A percentile compares a stretch with the other conserved stretches of the same genome.
Conservation (phyloP, 306 rosid species). For the Trifolium dubium region DNA sequence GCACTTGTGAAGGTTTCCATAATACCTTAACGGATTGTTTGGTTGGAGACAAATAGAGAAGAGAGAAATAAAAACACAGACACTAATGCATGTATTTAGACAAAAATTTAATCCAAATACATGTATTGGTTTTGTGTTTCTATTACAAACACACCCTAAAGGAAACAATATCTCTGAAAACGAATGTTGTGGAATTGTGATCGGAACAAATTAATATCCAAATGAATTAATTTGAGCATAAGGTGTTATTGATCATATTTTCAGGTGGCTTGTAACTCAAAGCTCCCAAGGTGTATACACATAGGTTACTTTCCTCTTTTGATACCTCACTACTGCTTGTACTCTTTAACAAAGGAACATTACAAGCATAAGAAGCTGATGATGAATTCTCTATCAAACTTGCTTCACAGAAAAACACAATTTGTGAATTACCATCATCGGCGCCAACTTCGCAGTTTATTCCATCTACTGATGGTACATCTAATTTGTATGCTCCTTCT, state of each 20-base stretch:
- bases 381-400: not conserved
- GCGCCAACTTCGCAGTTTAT: conserved; percentile 41
- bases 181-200: not conserved
- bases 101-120: too few relatives aligned
- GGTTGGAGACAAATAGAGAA: too few relatives aligned
- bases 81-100: too few relatives aligned
- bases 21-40: too few relatives aligned
- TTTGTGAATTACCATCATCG: not conserved
- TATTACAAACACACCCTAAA: not conserved
- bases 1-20: not conserved
- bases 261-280: conserved; percentile 15
- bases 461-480: conserved; percentile 68
- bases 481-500: conserved; percentile 62
- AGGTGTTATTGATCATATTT: conserved; percentile 2
- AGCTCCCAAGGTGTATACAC: not conserved
- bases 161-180: not conserved
- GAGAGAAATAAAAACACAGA: too few relatives aligned
- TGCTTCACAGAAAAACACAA: conserved; percentile 3
- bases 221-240: conserved; percentile 11
- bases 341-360: conserved; percentile 10
- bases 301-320: conserved; percentile 1
- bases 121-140: too few relatives aligned
- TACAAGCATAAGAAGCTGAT: conserved; percentile 4
- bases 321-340: not conserved
- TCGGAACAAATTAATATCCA: not conserved